Evolutionary conservation across 2,329 filamentous ascomycete species (phyloP).

Genomic region (Cladosporium sp.): DNA sequence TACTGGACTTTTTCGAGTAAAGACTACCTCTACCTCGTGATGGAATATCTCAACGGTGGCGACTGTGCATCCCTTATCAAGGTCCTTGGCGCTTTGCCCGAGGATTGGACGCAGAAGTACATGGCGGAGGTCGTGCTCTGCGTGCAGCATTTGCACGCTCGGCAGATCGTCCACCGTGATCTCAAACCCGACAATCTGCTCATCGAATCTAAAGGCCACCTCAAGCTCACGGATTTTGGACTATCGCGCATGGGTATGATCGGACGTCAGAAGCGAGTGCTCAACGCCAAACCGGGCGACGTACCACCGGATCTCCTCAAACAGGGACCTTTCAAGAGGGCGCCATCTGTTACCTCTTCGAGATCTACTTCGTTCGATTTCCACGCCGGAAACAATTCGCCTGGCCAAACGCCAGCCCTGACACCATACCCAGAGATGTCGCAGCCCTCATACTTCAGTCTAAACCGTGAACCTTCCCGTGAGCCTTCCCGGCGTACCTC

Average conservation of each 20-base stretch:
- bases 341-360: constrained; percentile 80
- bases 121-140: constrained; percentile 94
- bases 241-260: constrained; percentile 95
- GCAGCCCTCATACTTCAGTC: constrained; percentile 89
- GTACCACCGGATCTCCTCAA: constrained; percentile 89
- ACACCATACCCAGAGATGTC: constrained; percentile 65
- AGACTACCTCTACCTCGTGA: constrained; percentile 95
- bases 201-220: constrained; percentile 91
- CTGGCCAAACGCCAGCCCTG: constrained; percentile 77
- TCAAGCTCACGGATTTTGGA: constrained; percentile 96
- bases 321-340: constrained; percentile 81
- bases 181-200: constrained; percentile 95
- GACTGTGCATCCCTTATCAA: constrained; percentile 97
- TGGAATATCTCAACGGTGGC: constrained; percentile 97
- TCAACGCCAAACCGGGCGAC: constrained; percentile 71
- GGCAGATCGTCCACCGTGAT: constrained; percentile 93
- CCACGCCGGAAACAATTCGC: constrained; percentile 66
- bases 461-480: constrained; percentile 49
- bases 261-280: constrained; percentile 87
- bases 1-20: constrained; percentile 99
- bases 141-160: constrained; percentile 88
- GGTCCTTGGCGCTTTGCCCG: constrained; percentile 79
- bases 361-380: constrained; percentile 91
- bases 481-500: constrained; percentile 48
- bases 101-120: constrained; percentile 98